Conservation (phyloP, 2,329 filamentous ascomycete genomes). For the Penicillium sp. region DNA sequence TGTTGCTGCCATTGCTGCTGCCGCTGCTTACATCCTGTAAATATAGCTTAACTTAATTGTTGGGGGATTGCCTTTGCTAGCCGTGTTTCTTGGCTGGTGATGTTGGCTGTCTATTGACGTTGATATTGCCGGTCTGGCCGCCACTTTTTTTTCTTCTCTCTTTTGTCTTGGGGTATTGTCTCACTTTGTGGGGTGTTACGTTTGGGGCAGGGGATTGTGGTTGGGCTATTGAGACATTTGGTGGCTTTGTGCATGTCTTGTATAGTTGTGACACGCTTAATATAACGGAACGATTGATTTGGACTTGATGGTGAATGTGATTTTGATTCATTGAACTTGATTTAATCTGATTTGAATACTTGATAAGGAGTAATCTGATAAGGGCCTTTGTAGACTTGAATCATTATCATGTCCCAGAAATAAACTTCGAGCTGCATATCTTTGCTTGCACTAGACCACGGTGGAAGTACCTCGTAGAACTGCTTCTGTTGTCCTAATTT, state of each 20-base stretch:
- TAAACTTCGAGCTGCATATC: too few species aligned
- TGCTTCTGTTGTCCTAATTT: too few species aligned
- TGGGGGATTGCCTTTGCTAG: neutral
- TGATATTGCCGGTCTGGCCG: neutral
- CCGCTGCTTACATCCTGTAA: slow-evolving; percentile 36
- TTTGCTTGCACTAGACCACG: too few species aligned
- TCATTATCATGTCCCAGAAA: too few species aligned
- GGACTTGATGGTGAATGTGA: slow-evolving; percentile 9
- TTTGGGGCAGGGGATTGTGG: neutral
- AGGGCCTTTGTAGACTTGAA: too few species aligned
- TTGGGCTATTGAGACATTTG: neutral
- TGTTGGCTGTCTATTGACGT: slow-evolving; percentile 13
- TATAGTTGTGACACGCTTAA: slow-evolving; percentile 14
- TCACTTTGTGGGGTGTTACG: neutral
- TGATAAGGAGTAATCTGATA: neutral
- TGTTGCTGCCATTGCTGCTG: slow-evolving; percentile 34
- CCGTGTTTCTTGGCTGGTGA: slow-evolving; percentile 16
- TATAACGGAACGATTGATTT: slow-evolving; percentile 6
- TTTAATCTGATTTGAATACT: neutral
- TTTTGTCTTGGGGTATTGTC: neutral
- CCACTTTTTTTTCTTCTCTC: neutral
- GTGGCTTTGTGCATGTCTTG: slow-evolving; percentile 9
- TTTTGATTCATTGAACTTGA: slow-evolving; percentile 1
- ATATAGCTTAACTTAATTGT: slow-evolving; percentile 23
- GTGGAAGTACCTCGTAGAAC: too few species aligned